Conservation (phyloP, 495 filamentous ascomycete genomes). For the Xylaria sp. region DNA sequence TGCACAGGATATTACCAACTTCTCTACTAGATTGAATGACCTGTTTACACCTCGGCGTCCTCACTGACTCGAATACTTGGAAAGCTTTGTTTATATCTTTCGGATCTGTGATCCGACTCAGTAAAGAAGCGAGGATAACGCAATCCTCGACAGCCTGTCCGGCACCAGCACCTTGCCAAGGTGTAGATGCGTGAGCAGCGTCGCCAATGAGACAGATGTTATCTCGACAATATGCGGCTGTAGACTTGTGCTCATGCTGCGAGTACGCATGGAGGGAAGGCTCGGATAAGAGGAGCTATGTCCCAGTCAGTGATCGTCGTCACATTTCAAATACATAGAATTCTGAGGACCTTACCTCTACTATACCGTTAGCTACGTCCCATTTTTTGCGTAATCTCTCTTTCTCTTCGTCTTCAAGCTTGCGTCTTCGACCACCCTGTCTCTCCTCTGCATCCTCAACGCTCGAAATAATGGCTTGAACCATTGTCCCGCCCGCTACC, state of each 20-base stretch:
- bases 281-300: neutral
- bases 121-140: conserved; percentile 56
- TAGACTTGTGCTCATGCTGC: conserved; percentile 1
- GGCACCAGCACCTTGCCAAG: conserved; percentile 65
- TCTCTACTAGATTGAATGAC: neutral
- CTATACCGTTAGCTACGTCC: neutral
- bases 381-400: conserved; percentile 5
- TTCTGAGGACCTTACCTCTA: neutral
- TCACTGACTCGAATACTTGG: neutral
- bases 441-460: neutral
- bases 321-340: neutral
- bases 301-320: neutral
- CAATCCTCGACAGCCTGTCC: conserved; percentile 67
- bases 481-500: neutral
- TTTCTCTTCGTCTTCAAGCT: neutral
- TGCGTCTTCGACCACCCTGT: neutral
- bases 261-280: conserved; percentile 4
- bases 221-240: neutral
- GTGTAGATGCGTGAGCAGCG: conserved; percentile 66
- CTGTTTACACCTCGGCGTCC: neutral
- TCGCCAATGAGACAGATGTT: conserved; percentile 59
- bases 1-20: neutral
- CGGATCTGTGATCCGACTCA: conserved; percentile 32
- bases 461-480: neutral
- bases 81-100: conserved; percentile 1